These are phyloP conservation scores for Thuidium tamariscinum DNA, from an alignment of 225 moss, liverwort and hornwort species.

Conservation along the genomic window DNA sequence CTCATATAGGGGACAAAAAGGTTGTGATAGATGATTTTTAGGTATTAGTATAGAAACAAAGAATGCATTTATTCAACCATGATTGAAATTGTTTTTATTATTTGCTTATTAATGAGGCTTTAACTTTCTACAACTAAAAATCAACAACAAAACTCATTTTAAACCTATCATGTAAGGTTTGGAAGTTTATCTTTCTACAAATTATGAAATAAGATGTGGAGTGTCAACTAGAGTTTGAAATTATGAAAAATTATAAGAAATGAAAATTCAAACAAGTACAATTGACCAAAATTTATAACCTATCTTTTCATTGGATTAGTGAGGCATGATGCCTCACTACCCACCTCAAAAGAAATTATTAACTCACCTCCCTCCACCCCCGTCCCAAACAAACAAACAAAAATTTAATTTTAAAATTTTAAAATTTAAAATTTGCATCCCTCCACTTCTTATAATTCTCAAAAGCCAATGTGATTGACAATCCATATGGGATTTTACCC, in stretches of 20 bases:
- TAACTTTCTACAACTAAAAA: not conserved
- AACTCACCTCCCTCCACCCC: too few relatives aligned
- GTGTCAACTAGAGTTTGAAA: not conserved
- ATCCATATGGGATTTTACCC: too few relatives aligned
- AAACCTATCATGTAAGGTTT: not conserved
- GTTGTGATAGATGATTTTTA: not conserved
- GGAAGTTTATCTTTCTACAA: not conserved
- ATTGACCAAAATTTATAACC: not conserved
- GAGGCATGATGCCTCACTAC: too few relatives aligned
- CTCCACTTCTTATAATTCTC: too few relatives aligned
- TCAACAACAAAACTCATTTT: not conserved
- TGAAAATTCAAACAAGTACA: not conserved
- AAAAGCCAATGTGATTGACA: too few relatives aligned
- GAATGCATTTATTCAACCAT: not conserved
- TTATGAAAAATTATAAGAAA: not conserved
- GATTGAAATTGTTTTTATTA: not conserved
- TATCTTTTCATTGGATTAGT: too few relatives aligned
- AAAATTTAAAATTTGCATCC: too few relatives aligned
- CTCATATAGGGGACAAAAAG: not conserved
- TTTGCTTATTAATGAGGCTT: not conserved
- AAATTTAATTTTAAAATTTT: too few relatives aligned
- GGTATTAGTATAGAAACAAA: fast-evolving
- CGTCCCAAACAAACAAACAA: too few relatives aligned
- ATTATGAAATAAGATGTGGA: not conserved
- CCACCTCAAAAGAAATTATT: too few relatives aligned